Percentiles rank a stretch among this genome's conserved stretches.
These are phyloP conservation scores for Leavenworthia alabamica DNA, from an alignment of 345 rosid species.

Conservation along the genomic window DNA sequence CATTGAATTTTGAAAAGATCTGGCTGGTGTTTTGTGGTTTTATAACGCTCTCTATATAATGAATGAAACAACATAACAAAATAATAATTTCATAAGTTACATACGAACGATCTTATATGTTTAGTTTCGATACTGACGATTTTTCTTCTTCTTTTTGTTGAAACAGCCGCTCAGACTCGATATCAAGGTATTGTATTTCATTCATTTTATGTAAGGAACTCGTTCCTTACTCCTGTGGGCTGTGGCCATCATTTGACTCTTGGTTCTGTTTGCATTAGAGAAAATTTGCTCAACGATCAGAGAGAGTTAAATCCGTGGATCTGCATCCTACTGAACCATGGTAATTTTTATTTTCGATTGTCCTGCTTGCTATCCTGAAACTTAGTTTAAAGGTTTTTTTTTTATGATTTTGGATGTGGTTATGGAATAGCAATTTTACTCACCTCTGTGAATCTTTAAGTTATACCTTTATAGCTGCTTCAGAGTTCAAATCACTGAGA, in stretches of 20 bases:
- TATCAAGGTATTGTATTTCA: conserved; percentile 22
- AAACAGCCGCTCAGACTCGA: conserved; percentile 34
- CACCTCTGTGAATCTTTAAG: background rate
- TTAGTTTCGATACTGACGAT: background rate
- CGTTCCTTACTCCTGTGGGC: background rate
- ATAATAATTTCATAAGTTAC: background rate
- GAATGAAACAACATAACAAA: background rate
- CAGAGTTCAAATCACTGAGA: background rate
- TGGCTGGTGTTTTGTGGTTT: conserved; percentile 6
- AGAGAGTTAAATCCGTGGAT: conserved; percentile 63
- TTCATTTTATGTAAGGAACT: background rate
- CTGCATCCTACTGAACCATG: conserved; percentile 74
- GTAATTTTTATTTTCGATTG: conserved; percentile 24
- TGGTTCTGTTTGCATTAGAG: conserved; percentile 38
- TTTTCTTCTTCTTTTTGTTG: conserved; percentile 3
- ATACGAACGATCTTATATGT: background rate
- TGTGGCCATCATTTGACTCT: background rate
- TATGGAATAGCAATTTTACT: background rate
- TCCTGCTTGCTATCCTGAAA: background rate
- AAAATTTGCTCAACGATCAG: conserved; percentile 46
- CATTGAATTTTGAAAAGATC: conserved; percentile 8
- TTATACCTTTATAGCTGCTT: background rate
- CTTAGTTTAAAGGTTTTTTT: background rate
- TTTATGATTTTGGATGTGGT: background rate
- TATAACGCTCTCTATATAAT: background rate